Conservation (phyloP, 2,329 filamentous ascomycete genomes). For the Aspergillus costaricaensis region DNA sequence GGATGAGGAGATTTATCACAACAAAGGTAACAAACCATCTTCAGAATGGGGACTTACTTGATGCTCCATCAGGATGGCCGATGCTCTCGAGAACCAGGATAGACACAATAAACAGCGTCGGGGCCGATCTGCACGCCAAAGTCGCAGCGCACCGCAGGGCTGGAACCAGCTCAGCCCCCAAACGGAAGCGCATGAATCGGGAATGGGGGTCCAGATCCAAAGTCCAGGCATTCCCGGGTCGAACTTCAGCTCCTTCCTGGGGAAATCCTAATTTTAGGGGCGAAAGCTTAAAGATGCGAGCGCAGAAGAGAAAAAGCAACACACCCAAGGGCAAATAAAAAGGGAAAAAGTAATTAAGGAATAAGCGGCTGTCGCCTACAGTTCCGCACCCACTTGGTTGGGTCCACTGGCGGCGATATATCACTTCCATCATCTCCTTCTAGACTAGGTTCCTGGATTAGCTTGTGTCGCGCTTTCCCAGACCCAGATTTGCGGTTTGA, state of each 20-base stretch:
- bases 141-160: slow-evolving; percentile 15
- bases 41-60: not conserved
- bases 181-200: slow-evolving; percentile 5
- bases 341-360: not conserved
- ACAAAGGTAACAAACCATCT: not conserved
- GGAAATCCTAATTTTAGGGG: slow-evolving; percentile 8
- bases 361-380: slow-evolving; percentile 3
- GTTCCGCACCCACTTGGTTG: not conserved
- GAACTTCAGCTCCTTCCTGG: not conserved
- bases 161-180: slow-evolving; percentile 12
- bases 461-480: not conserved
- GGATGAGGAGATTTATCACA: not conserved
- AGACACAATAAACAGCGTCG: not conserved
- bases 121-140: slow-evolving; percentile 21
- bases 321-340: not conserved
- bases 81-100: not conserved
- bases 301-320: not conserved
- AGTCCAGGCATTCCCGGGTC: not conserved
- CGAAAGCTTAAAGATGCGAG: not conserved
- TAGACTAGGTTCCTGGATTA: not conserved
- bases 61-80: not conserved
- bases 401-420: slow-evolving; percentile 4
- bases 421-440: slow-evolving; percentile 7
- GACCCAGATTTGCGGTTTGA: slow-evolving; percentile 1
- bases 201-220: not conserved